phyloP scores from a whole-genome alignment of 257 asterid species.

The Agastache rugosa region DNA sequence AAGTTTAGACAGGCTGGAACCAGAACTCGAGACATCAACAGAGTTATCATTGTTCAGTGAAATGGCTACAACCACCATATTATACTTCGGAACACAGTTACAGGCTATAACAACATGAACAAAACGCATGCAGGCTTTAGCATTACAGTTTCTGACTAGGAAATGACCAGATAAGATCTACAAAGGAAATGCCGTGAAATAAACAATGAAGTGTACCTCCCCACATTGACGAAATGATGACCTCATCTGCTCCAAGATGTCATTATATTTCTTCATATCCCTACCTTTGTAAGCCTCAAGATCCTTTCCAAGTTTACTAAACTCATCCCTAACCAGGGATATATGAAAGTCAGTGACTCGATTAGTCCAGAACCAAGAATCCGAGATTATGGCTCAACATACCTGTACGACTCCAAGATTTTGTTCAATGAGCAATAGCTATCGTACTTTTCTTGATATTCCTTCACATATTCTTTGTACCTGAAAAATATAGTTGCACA shows the following conservation, averaged over 20 bases:
- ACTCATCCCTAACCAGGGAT: conserved; percentile 64
- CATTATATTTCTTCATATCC: conserved; percentile 64
- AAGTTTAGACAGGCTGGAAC: too few species aligned
- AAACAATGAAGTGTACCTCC: conserved; percentile 57
- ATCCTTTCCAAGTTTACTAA: conserved; percentile 69
- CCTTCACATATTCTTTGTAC: conserved; percentile 83
- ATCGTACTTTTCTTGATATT: conserved; percentile 82
- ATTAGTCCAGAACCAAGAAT: conserved; percentile 30
- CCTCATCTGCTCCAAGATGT: conserved; percentile 60
- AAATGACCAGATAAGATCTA: conserved; percentile 15
- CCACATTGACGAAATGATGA: conserved; percentile 80
- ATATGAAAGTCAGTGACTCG: conserved; percentile 37
- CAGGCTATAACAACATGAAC: background rate
- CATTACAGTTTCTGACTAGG: background rate
- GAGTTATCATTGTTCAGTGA: background rate
- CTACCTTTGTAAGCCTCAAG: conserved; percentile 68
- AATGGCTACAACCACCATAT: conserved; percentile 1
- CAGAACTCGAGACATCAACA: conserved; percentile 33
- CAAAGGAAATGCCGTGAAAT: conserved; percentile 23
- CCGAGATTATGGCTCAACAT: conserved; percentile 37
- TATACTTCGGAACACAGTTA: background rate
- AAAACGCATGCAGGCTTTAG: conserved; percentile 1
- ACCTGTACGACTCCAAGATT: conserved; percentile 83
- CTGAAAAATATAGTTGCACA: conserved; percentile 45
- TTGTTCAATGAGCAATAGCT: conserved; percentile 67